Percentiles rank a stretch among this genome's conserved stretches.
These are phyloP conservation scores for Eucalyptus curtisii DNA, from an alignment of 345 rosid genomes.

Conservation along the genomic window DNA sequence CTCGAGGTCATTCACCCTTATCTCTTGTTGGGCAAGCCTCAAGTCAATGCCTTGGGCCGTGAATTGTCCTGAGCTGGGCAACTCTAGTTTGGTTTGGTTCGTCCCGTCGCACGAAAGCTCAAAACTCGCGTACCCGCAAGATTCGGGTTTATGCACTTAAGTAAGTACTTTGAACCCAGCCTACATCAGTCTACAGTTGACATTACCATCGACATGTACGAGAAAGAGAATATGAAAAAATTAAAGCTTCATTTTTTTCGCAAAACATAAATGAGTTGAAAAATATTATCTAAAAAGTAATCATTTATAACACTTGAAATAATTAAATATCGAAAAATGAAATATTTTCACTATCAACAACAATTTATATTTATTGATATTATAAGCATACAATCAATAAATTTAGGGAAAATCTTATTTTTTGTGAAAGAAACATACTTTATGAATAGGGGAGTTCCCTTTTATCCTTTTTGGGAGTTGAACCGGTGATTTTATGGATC, in stretches of 20 bases:
- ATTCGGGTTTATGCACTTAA: not conserved
- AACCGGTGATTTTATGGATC: not conserved
- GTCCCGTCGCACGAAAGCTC: too few relatives aligned
- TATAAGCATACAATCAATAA: not conserved
- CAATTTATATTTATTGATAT: too few relatives aligned
- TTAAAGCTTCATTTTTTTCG: not conserved
- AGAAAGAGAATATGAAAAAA: not conserved
- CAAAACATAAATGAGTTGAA: not conserved
- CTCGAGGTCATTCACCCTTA: constrained; percentile 50
- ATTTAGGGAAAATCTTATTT: not conserved
- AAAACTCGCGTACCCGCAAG: too few relatives aligned
- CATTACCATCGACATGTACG: not conserved
- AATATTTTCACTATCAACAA: too few relatives aligned
- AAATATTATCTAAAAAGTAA: too few relatives aligned
- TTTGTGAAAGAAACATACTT: too few relatives aligned
- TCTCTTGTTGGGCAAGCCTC: constrained; percentile 15
- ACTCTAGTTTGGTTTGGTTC: not conserved
- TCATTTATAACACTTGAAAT: not conserved
- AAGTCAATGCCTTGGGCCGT: constrained; percentile 30
- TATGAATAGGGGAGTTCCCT: not conserved
- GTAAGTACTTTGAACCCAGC: not conserved
- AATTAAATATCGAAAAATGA: too few relatives aligned
- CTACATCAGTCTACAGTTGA: not conserved
- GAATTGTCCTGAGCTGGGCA: constrained; percentile 33
- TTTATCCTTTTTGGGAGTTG: not conserved